Base-by-base conservation (phyloP, 192 early-diverging fungal species). In the Cetraspora pellucida region DNA sequence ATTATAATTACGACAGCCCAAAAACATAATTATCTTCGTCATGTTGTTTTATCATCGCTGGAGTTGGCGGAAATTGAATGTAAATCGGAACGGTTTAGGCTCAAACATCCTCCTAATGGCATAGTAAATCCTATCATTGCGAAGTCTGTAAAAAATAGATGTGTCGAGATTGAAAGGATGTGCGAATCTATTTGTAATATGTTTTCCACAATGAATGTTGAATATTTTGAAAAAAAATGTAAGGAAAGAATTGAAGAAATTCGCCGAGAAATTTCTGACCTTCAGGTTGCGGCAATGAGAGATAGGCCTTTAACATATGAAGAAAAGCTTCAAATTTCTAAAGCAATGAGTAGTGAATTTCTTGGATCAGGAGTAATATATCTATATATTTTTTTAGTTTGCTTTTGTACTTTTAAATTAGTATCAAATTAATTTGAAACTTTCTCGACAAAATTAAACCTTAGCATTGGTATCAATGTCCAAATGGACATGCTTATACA, bases 401-500 rank as follows among this genome's bases (percentile, higher is more conserved):
- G 14, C 19, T 91, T 46, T 47, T 23, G 37, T 49, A 23, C 54
- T n/a, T 37, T 10, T 11, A 16, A 1, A 37, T 37, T 3, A 37
- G 1, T 37, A 72, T 57, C 16, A 2, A 28, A 31, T 54, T n/a
- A 28, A 30, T 10, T 59, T 45, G n/a, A 25, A 60, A 61, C 10
- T 17, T 13, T 74, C 17, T 31, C 89, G 8, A 72, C 19, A 43
- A 37, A 58, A 31, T n/a, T 72, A 30, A 7, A 55, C n/a, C 2
- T 60, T 60, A 57, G 57, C 72, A 74, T 47, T 74, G 72, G 72
- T 74, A 59, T 25, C 28, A 74, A 74, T 74, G 72, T 27, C 72
- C 72, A 14, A 74, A 74, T 74, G 72, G 72, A 23, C 72, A 74
- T 55, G 57, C 72, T 14, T 74, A 74, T 60, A 74, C 72, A 3